A percentile compares a stretch with the other conserved stretches of the same genome.
These are phyloP conservation scores for Carex littledalei DNA, from an alignment of 176 grass and related monocot species.

Conservation along the genomic window DNA sequence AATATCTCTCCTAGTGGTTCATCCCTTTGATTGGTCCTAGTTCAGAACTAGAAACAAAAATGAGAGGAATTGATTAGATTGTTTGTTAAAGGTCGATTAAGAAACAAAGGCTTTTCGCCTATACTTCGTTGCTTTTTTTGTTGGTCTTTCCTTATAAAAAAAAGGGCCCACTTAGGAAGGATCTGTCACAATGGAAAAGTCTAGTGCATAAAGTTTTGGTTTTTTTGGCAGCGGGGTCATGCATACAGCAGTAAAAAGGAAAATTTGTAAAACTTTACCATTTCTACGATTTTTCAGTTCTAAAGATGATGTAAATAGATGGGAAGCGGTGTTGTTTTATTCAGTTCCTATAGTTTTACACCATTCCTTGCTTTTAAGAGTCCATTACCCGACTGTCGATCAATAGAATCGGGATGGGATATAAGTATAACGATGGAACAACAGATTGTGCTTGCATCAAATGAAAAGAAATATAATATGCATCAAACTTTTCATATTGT, in stretches of 20 bases:
- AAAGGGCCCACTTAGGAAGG: slow-evolving; percentile 6
- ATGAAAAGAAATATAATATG: no score
- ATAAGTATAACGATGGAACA: no score
- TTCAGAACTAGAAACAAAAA: not conserved
- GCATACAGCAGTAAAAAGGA: slow-evolving; percentile 40
- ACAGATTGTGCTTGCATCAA: no score
- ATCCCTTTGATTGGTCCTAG: not conserved
- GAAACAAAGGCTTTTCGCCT: slow-evolving; percentile 19
- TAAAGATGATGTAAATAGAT: slow-evolving; percentile 13
- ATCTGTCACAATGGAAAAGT: slow-evolving; percentile 33
- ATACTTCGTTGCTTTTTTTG: slow-evolving; percentile 22
- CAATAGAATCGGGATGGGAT: not conserved
- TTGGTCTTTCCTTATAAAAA: slow-evolving; percentile 26
- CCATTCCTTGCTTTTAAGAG: not conserved
- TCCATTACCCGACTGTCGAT: not conserved
- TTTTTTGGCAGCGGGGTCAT: slow-evolving; percentile 24
- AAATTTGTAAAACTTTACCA: slow-evolving; percentile 8
- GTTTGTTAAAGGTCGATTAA: not conserved
- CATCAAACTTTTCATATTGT: no score
- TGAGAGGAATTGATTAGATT: slow-evolving; percentile 14
- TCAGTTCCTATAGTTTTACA: not conserved
- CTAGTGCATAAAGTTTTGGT: slow-evolving; percentile 82
- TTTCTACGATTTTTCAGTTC: not conserved
- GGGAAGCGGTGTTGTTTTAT: not conserved
- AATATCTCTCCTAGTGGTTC: not conserved